Base-by-base conservation (phyloP, 306 rosid species). In the Prunus padus region DNA sequence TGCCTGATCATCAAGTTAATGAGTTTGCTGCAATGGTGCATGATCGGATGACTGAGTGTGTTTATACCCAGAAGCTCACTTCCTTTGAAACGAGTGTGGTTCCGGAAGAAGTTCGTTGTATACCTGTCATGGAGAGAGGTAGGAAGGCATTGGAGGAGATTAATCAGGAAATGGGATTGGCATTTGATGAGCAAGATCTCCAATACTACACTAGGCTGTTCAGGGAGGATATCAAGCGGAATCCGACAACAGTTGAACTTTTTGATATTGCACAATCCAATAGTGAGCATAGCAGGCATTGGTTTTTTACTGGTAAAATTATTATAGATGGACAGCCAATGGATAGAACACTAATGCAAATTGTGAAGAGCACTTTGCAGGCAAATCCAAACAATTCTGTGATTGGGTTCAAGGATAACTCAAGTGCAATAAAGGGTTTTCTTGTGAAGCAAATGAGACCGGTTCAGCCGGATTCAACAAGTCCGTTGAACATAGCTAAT, bases 181-280 rank as follows among this genome's bases (percentile, higher is more conserved):
- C 97, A 6, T 93, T 93, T 88, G 98, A 91, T 86, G 98, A 93
- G 52, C 96, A 93, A 67, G 98, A 93, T 88, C 72, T 91, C 61
- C 86, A 84, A 26, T 93, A 84, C 83, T 93, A 93, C 81, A 91
- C 96, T 33, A 83, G 80, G 76, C 97, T 93, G 74, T 91, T 91
- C 77, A 82, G 84, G 59, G 96, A 93, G 40, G 97, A 93, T 57
- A 89, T 93, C 57, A 80, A 85, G 85, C 89, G 96, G 30, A 83
- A 93, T 77, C 98, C 98, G 73, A 85, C 96, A 0, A 93, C 89
- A 25, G 97, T 93, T 68, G 98, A 93, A 46, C 70, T 93, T 61
- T 93, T 93, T 81, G 98, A 93, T 77, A 91, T 93, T 76, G 98
- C 98, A 11, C 98, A 93, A 69, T 93, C 98, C 55, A 93, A 93